Conservation (phyloP, 495 filamentous ascomycete genomes). For the Elaphomyces granulatus region DNA sequence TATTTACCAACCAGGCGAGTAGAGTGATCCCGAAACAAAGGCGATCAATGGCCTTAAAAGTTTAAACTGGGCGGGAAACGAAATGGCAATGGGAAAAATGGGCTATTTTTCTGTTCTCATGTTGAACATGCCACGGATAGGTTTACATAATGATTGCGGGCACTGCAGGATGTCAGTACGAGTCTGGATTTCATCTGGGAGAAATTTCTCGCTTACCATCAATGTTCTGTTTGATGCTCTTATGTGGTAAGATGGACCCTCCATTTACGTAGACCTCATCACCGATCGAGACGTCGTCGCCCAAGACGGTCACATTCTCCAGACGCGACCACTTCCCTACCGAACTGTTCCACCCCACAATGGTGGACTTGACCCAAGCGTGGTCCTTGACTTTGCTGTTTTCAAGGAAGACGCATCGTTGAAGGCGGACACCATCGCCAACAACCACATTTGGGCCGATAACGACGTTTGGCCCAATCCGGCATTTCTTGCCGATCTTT, state of each 20-base stretch:
- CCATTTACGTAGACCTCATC: constrained; percentile 99
- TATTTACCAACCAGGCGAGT: too few relatives aligned
- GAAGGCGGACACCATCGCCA: constrained; percentile 87
- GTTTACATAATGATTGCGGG: constrained; percentile 78
- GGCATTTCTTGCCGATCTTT: constrained; percentile 97
- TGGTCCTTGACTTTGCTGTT: constrained; percentile 96
- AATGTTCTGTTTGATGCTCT: constrained; percentile 98
- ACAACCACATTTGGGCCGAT: constrained; percentile 92
- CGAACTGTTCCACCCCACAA: constrained; percentile 97
- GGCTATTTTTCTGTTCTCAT: not conserved
- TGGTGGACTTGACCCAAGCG: constrained; percentile 98
- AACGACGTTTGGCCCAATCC: constrained; percentile 94
- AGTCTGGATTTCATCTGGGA: too few relatives aligned
- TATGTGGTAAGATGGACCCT: constrained; percentile 90
- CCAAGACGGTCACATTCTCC: constrained; percentile 94
- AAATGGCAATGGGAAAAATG: too few relatives aligned
- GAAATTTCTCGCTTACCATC: constrained; percentile 75
- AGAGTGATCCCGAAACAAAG: too few relatives aligned
- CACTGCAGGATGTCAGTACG: too few relatives aligned
- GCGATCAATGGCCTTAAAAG: too few relatives aligned
- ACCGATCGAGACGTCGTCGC: constrained; percentile 97
- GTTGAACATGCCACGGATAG: not conserved
- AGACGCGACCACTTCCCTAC: constrained; percentile 92
- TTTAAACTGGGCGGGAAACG: too few relatives aligned
- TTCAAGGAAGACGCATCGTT: constrained; percentile 81